A percentile compares a stretch with the other conserved stretches of the same genome.
These are phyloP conservation scores for Uromyces viciae-fabae DNA, from an alignment of 1,284 basidiomycete genomes.

Conservation along the genomic window DNA sequence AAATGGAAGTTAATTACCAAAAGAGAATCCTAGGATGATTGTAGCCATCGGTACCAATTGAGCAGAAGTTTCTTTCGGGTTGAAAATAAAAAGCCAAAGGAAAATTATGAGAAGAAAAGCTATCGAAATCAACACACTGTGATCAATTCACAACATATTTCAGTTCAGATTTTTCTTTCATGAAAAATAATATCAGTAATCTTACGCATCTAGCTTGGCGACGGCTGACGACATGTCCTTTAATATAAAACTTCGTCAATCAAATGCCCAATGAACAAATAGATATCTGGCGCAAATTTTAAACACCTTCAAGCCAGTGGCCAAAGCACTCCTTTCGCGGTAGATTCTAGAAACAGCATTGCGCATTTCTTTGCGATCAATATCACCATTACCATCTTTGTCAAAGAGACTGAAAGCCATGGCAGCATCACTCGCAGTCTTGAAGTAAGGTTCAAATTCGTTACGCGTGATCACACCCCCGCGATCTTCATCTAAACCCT, in stretches of 20 bases:
- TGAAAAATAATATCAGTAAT: background rate
- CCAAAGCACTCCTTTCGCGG: slow-evolving; percentile 69
- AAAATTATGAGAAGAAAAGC: slow-evolving; percentile 67
- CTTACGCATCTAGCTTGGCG: slow-evolving; percentile 64
- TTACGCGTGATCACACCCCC: slow-evolving; percentile 26
- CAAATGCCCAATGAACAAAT: background rate
- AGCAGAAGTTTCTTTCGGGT: slow-evolving; percentile 65
- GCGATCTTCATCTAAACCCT: slow-evolving; percentile 63
- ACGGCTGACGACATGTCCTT: slow-evolving; percentile 62
- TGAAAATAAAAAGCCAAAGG: slow-evolving; percentile 74
- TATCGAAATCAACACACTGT: slow-evolving; percentile 63
- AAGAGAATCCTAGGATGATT: slow-evolving; percentile 61
- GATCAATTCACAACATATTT: background rate
- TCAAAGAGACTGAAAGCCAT: slow-evolving; percentile 74
- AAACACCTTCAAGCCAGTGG: slow-evolving; percentile 63
- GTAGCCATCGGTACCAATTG: slow-evolving; percentile 76
- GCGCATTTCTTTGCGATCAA: slow-evolving; percentile 76
- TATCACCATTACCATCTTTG: slow-evolving; percentile 77
- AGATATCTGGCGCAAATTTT: background rate
- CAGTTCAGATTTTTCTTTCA: background rate
- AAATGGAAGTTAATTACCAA: slow-evolving; percentile 53
- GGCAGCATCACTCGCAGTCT: slow-evolving; percentile 67
- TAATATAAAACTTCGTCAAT: background rate
- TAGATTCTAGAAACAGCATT: slow-evolving; percentile 78
- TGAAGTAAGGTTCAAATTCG: slow-evolving; percentile 65